Conservation (phyloP, 352 stramenopile genomes). For the Phytophthora megakarya region DNA sequence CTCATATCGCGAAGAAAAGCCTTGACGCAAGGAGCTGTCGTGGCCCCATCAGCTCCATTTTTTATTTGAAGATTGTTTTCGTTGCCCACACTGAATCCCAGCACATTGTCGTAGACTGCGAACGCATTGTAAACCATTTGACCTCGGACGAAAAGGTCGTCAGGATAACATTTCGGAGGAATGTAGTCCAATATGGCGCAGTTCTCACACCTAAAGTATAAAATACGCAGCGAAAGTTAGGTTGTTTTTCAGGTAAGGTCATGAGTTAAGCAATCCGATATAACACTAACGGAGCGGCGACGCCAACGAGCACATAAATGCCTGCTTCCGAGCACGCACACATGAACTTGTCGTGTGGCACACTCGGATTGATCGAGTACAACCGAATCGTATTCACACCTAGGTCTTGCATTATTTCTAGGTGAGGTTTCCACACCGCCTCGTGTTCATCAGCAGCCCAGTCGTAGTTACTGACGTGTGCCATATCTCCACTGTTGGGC, state of each 20-base stretch:
- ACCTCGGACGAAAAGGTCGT: conserved; percentile 53
- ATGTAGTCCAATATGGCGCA: conserved; percentile 54
- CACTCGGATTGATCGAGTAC: conserved; percentile 61
- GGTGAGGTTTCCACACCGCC: conserved; percentile 55
- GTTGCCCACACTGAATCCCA: conserved; percentile 66
- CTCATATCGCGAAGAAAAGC: conserved; percentile 62
- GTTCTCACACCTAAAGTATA: conserved; percentile 60
- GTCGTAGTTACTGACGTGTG: conserved; percentile 65
- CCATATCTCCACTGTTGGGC: conserved; percentile 62
- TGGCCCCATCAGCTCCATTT: conserved; percentile 35
- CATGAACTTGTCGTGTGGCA: conserved; percentile 85
- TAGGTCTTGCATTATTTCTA: conserved; percentile 59
- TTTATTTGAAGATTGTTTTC: conserved; percentile 58
- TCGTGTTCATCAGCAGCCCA: conserved; percentile 69
- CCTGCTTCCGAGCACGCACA: conserved; percentile 65
- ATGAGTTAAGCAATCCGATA: not conserved
- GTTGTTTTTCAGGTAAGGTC: no score
- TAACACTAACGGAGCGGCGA: conserved; percentile 51
- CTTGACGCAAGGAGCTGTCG: conserved; percentile 67
- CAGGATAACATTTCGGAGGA: conserved; percentile 58
- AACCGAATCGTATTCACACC: conserved; percentile 79
- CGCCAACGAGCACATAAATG: conserved; percentile 79
- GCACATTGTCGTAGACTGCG: conserved; percentile 75
- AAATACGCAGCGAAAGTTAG: no score
- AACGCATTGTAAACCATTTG: conserved; percentile 80